phyloP scores from a whole-genome alignment of 129 eudicot genomes.

The Centrapalus pauciflorus region DNA sequence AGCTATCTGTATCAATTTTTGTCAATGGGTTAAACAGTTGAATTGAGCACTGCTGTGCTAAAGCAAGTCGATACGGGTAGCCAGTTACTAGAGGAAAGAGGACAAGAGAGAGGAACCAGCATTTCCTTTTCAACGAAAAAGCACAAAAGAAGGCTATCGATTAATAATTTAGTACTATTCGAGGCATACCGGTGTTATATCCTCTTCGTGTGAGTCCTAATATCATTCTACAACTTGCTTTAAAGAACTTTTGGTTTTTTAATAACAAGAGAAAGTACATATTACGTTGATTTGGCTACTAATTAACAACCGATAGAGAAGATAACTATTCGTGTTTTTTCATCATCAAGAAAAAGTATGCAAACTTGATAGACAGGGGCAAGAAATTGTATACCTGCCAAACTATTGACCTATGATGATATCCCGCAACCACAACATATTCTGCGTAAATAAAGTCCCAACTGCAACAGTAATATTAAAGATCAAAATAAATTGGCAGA shows the following conservation, averaged over 20 bases:
- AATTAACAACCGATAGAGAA: neutral
- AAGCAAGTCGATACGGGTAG: neutral
- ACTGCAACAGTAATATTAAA: conserved; percentile 36
- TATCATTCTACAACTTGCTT: neutral
- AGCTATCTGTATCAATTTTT: conserved; percentile 63
- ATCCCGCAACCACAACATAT: conserved; percentile 96
- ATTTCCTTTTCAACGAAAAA: neutral
- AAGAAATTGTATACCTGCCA: conserved; percentile 72
- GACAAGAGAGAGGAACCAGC: neutral
- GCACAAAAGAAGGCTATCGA: neutral
- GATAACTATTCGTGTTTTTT: neutral
- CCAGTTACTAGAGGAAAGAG: neutral
- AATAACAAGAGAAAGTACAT: neutral
- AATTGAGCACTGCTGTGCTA: neutral
- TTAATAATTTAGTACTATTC: neutral
- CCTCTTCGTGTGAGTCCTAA: neutral
- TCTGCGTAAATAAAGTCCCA: conserved; percentile 99
- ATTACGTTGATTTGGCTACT: neutral
- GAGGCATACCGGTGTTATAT: neutral
- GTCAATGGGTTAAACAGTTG: neutral
- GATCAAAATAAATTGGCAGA: conserved; percentile 15
- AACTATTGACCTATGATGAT: conserved; percentile 83
- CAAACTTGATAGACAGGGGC: neutral
- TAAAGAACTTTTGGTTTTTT: neutral
- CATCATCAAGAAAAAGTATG: neutral